Evolutionary conservation across 2,329 filamentous ascomycete genomes (phyloP).

Genomic region (Lachnellula occidentalis): DNA sequence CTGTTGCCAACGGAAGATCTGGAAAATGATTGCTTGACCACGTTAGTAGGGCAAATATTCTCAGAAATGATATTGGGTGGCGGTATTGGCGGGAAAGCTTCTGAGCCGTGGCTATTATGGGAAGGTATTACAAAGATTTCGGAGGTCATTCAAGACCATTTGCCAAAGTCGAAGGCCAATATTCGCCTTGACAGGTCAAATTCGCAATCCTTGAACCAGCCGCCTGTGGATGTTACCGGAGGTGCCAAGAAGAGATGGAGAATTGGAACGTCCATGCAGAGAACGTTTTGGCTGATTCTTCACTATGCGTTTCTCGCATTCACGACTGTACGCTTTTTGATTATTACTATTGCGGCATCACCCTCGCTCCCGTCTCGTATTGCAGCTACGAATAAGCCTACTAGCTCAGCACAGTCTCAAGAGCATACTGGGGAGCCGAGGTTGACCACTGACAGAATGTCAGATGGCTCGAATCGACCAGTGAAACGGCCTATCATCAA

Average conservation of each 20-base stretch:
- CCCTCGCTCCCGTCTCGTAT: constrained; percentile 58
- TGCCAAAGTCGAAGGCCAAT: constrained; percentile 29
- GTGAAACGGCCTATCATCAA: constrained; percentile 48
- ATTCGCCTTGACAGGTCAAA: constrained; percentile 28
- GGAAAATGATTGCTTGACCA: constrained; percentile 77
- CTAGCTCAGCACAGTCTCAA: constrained; percentile 22
- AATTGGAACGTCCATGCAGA: constrained; percentile 23
- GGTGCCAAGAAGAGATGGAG: constrained; percentile 15
- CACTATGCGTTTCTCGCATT: constrained; percentile 45
- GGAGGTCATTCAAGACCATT: constrained; percentile 38
- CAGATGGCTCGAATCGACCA: constrained; percentile 11
- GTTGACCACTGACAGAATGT: constrained; percentile 11
- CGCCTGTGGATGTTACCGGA: constrained; percentile 11
- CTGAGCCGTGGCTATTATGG: constrained; percentile 85
- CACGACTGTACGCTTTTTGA: constrained; percentile 59
- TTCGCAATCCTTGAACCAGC: constrained; percentile 24
- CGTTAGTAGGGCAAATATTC: constrained; percentile 80
- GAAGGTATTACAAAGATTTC: constrained; percentile 72
- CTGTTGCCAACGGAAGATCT: constrained; percentile 90
- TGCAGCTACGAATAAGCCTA: constrained; percentile 27
- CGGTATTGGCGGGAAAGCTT: constrained; percentile 70
- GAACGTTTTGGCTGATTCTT: constrained; percentile 45
- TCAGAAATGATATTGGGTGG: constrained; percentile 87
- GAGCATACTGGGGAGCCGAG: constrained; percentile 20
- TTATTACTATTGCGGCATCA: constrained; percentile 60